Evolutionary conservation across 1,139 yeast genomes (phyloP).

Genomic region (Pichia sp.): DNA sequence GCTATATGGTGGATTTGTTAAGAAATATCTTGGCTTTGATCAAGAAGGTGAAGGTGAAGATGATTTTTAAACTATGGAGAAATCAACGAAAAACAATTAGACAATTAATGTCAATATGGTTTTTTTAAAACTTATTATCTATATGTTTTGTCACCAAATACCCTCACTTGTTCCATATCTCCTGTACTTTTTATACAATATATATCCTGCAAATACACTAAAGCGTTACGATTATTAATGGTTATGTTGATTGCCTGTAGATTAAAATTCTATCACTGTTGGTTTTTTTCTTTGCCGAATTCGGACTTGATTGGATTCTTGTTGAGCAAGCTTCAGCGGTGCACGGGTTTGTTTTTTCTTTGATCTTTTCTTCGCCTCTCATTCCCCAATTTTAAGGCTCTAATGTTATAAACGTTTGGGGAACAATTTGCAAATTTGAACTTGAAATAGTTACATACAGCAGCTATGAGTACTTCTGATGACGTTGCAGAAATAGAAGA

Average conservation of each 20-base stretch:
- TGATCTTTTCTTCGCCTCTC: background rate
- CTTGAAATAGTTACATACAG: too few species aligned
- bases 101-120: too few species aligned
- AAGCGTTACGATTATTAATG: background rate
- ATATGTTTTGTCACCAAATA: too few species aligned
- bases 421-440: too few species aligned
- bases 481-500: constrained; percentile 31
- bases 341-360: background rate
- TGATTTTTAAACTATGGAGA: background rate
- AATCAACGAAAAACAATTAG: background rate
- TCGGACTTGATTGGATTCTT: background rate
- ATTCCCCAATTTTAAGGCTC: background rate
- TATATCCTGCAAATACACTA: background rate
- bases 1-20: constrained; percentile 15
- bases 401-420: background rate
- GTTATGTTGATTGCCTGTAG: background rate
- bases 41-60: constrained; percentile 6
- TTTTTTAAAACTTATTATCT: too few species aligned
- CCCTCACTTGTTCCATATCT: background rate
- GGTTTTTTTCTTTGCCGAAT: too few species aligned
- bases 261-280: too few species aligned
- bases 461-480: background rate
- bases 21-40: constrained; percentile 11
- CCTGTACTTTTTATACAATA: background rate
- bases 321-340: background rate